These are phyloP conservation scores for Wickerhamomyces sp. DNA, from an alignment of 1,139 yeast species.

Conservation along the genomic window DNA sequence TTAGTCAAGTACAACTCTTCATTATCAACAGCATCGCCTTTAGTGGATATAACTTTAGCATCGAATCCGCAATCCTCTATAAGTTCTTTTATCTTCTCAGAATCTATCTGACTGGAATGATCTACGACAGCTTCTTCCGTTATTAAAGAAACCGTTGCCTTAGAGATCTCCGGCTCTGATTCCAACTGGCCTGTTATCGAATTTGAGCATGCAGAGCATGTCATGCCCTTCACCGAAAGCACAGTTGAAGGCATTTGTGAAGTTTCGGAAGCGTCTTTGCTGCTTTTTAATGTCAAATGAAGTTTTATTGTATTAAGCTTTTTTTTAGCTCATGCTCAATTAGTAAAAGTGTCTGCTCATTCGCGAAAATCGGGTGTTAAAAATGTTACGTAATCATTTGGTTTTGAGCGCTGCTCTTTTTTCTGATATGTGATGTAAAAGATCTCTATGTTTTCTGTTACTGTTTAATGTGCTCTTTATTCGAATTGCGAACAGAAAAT, in stretches of 20 bases:
- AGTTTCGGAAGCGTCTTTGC: not conserved
- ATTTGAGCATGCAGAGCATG: constrained; percentile 78
- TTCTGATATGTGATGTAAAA: not conserved
- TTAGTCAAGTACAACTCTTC: constrained; percentile 9
- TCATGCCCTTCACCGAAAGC: constrained; percentile 63
- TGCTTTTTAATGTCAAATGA: too few species aligned
- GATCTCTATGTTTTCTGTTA: not conserved
- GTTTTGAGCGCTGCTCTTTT: not conserved
- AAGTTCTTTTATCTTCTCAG: constrained; percentile 37
- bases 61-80: constrained; percentile 81
- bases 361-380: not conserved
- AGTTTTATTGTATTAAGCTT: not conserved
- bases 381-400: not conserved
- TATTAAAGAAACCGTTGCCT: constrained; percentile 60
- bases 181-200: constrained; percentile 56
- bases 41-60: constrained; percentile 31
- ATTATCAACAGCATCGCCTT: constrained; percentile 3
- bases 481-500: not conserved
- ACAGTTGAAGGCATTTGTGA: constrained; percentile 14
- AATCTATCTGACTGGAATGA: constrained; percentile 31
- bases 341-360: too few species aligned
- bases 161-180: constrained; percentile 9
- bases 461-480: too few species aligned
- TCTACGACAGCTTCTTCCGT: constrained; percentile 66
- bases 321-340: too few species aligned